phyloP scores from a whole-genome alignment of 768 basidiomycete genomes.

The Scleroderma citrinum region DNA sequence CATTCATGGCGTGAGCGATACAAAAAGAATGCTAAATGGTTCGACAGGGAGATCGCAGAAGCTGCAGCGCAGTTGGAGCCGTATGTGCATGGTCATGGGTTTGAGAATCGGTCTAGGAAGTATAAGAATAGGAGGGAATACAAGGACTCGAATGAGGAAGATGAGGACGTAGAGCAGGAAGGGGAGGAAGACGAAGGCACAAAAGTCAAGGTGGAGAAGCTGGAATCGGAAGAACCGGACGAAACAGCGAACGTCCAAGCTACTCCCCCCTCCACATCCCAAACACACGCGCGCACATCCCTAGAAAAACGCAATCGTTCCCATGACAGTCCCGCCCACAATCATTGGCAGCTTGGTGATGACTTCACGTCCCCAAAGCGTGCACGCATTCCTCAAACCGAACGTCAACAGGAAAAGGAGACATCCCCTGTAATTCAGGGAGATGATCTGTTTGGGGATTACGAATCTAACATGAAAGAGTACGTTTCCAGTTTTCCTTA shows the following conservation, averaged over 20 bases:
- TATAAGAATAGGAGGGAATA: background rate
- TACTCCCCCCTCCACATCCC: too few relatives aligned
- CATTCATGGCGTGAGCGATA: slow-evolving; percentile 63
- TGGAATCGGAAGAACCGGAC: background rate
- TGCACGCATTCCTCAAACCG: background rate
- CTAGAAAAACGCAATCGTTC: slow-evolving; percentile 11
- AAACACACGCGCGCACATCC: too few relatives aligned
- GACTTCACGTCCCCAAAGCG: too few relatives aligned
- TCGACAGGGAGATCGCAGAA: slow-evolving; percentile 37
- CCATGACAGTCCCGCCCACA: too few relatives aligned
- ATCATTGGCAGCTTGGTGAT: too few relatives aligned
- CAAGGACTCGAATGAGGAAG: background rate
- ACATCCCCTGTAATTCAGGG: slow-evolving; percentile 7
- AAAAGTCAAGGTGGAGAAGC: slow-evolving; percentile 1
- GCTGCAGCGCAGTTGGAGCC: slow-evolving; percentile 17
- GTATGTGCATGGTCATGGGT: slow-evolving; percentile 16
- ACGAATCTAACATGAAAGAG: slow-evolving; percentile 1
- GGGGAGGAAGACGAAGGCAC: slow-evolving; percentile 3
- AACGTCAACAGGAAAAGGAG: background rate
- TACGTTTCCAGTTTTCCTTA: slow-evolving; percentile 4
- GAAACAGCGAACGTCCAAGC: too few relatives aligned
- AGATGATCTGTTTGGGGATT: slow-evolving; percentile 20
- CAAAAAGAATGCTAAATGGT: slow-evolving; percentile 34
- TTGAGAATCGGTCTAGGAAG: slow-evolving; percentile 18
- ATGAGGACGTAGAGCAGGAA: slow-evolving; percentile 8